These are phyloP conservation scores for Aspergillus carlsbadensis DNA, from an alignment of 495 filamentous ascomycete genomes.

Conservation along the genomic window DNA sequence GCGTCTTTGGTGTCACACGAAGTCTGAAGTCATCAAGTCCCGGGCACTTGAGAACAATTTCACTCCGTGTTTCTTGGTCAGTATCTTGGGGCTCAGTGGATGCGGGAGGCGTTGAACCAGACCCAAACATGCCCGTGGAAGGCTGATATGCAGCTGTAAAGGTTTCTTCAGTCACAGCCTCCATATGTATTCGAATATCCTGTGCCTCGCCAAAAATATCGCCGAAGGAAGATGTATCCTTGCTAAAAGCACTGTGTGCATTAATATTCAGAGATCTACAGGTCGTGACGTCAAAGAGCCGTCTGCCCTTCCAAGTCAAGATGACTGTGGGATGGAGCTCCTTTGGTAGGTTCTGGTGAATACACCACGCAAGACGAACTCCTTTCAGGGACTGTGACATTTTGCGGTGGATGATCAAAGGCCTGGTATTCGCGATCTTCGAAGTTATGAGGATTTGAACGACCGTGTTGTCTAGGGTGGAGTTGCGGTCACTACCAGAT, in stretches of 20 bases:
- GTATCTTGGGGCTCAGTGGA: conserved; percentile 19
- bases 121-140: not conserved
- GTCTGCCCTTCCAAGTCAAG: conserved; percentile 74
- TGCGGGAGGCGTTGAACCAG: not conserved
- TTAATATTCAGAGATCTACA: conserved; percentile 63
- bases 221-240: conserved; percentile 35
- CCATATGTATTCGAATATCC: conserved; percentile 55
- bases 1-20: conserved; percentile 56
- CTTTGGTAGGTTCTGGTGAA: conserved; percentile 51
- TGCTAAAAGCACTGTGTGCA: conserved; percentile 28
- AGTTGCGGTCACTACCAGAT: not conserved
- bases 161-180: conserved; percentile 69
- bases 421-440: conserved; percentile 56
- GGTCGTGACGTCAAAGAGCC: conserved; percentile 71
- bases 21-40: conserved; percentile 56
- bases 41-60: conserved; percentile 59
- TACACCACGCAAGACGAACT: conserved; percentile 66
- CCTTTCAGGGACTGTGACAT: conserved; percentile 63
- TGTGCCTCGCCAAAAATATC: conserved; percentile 25
- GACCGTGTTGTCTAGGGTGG: conserved; percentile 36
- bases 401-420: conserved; percentile 66
- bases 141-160: not conserved
- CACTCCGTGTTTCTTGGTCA: conserved; percentile 35
- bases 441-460: conserved; percentile 73
- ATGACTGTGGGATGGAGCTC: conserved; percentile 56